Evolutionary conservation across 371 early-diverging fungal genomes (phyloP), one percentile per base, ranked within the genome.

Genomic region (Rhizopus stolonifer): DNA sequence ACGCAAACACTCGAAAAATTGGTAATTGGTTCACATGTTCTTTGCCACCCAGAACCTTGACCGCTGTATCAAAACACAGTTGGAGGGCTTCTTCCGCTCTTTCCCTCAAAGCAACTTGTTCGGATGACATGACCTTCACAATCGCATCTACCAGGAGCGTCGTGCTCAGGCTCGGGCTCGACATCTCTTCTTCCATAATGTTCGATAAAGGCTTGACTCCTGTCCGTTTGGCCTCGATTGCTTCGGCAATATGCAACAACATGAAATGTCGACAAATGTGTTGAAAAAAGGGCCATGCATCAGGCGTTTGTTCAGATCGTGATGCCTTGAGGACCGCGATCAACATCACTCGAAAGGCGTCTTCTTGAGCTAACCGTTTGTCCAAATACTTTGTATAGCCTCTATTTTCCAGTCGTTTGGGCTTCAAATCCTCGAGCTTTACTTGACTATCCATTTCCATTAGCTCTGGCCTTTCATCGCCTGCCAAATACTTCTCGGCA

Each of bases 131-230:
- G 14, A 83, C 79, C 23, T 88, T 82, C 4, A 94, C 88, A 22
- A 95, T 70, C 0, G 92, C 89, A 22, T 90, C 89, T 1, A 94
- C 83, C 44, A 94, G 79, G 13, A 83, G 70, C 3, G 79, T 83
- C 23, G 75, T 81, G 31, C 85, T 86, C 47, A 81, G 57, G 24
- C 74, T 67, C 22, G 71, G 72, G 17, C 71, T 74, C 13, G 70
- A 59, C 18, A 71, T 31, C 4, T 71, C 54, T 52, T 81, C 70
- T 24, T 64, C 70, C 74, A 76, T 66, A 71, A 65, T 78, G 59
- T 74, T 74, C 5, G 76, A 68, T 13, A 70, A 56, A 4, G 70
- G 70, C 24, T 81, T 80, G 19, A 66, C 61, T 3, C 77, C 72
- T 21, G 59, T 64, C 49, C 81, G 77, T 55, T 80, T 82, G 22